These are phyloP conservation scores for Haberlea rhodopensis DNA, from an alignment of 257 asterid genomes.

Conservation along the genomic window DNA sequence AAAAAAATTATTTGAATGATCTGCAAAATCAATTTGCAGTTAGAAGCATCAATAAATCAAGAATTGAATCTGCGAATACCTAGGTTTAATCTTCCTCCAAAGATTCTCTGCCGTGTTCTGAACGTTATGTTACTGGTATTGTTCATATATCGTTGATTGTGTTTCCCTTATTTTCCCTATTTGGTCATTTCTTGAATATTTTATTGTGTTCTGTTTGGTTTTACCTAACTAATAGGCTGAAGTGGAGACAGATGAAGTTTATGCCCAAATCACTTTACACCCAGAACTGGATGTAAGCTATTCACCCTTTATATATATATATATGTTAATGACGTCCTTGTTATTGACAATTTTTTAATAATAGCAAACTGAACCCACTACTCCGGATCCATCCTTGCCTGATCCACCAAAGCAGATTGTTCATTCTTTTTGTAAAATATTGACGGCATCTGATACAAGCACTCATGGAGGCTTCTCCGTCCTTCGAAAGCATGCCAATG, in stretches of 20 bases:
- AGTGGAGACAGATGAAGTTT: conserved; percentile 76
- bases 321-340: background rate
- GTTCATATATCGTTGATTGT: conserved; percentile 13
- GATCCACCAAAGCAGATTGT: conserved; percentile 52
- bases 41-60: conserved; percentile 82
- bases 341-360: background rate
- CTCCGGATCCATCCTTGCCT: conserved; percentile 50
- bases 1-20: background rate
- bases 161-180: background rate
- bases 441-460: conserved; percentile 91
- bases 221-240: conserved; percentile 52
- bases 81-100: conserved; percentile 61
- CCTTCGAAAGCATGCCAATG: conserved; percentile 86
- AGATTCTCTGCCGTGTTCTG: conserved; percentile 70
- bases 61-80: conserved; percentile 59
- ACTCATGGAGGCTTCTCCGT: conserved; percentile 95
- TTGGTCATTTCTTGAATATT: background rate
- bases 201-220: background rate
- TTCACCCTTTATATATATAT: conserved; percentile 3
- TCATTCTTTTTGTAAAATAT: conserved; percentile 65
- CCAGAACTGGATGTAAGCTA: conserved; percentile 71
- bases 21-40: conserved; percentile 35
- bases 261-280: conserved; percentile 71
- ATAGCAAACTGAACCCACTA: conserved; percentile 67
- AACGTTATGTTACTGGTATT: conserved; percentile 55